Evolutionary conservation across 2,329 filamentous ascomycete genomes (phyloP).

Genomic region (Neoscytalidium dimidiatum): DNA sequence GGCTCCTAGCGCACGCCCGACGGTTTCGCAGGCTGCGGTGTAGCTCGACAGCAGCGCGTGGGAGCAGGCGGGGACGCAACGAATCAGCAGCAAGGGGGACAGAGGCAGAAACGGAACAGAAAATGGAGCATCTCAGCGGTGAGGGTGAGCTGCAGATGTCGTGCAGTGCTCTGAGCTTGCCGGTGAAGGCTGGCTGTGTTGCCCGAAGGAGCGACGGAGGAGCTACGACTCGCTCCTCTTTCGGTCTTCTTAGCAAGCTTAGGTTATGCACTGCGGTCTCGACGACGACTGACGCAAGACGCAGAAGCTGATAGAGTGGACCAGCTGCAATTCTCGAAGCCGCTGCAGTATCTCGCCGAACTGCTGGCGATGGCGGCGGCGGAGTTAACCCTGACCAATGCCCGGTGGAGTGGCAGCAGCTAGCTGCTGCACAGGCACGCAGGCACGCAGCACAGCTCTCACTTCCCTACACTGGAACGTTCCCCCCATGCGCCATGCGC

Average conservation of each 20-base stretch:
- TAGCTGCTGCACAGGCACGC: too few relatives aligned
- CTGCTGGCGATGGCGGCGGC: not conserved
- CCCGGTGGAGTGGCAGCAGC: too few relatives aligned
- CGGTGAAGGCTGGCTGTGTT: not conserved
- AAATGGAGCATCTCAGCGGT: too few relatives aligned
- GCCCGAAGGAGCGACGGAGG: not conserved
- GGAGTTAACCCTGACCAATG: constrained; percentile 5
- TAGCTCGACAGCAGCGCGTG: not conserved
- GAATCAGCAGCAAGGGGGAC: not conserved
- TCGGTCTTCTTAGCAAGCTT: not conserved
- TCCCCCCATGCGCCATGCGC: not conserved
- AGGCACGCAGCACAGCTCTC: too few relatives aligned
- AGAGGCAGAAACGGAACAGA: not conserved
- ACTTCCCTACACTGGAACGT: not conserved
- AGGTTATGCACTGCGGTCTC: not conserved
- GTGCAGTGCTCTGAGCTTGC: constrained; percentile 1
- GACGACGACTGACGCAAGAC: not conserved
- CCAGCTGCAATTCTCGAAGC: too few relatives aligned
- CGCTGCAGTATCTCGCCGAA: not conserved
- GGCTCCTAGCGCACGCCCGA: too few relatives aligned
- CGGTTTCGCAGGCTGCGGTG: not conserved
- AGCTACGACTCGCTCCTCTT: not conserved
- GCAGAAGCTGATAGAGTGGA: not conserved
- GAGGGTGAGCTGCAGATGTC: too few relatives aligned
- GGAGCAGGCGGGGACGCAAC: not conserved